Conservation (phyloP, 176 grass and related monocot species). For the Dactylis glomerata region DNA sequence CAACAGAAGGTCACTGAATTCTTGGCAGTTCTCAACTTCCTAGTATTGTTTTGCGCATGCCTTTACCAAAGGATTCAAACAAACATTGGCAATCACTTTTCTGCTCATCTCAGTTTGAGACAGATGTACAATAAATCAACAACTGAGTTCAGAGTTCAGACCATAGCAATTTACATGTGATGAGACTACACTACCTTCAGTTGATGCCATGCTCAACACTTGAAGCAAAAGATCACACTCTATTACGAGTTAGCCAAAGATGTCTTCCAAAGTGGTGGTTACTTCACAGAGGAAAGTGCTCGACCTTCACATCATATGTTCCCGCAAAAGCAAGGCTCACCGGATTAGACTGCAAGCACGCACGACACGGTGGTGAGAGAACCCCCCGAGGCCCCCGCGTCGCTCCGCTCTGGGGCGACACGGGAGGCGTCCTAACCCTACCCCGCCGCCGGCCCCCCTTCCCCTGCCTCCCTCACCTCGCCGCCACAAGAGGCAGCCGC, state of each 20-base stretch:
- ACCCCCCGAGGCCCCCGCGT: too few species aligned
- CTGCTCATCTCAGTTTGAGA: not conserved
- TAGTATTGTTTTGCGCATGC: not conserved
- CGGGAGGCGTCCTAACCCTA: too few species aligned
- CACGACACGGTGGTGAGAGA: too few species aligned
- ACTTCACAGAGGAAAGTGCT: not conserved
- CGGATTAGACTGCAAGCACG: not conserved
- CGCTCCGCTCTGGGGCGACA: too few species aligned
- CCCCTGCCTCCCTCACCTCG: too few species aligned
- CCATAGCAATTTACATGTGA: not conserved
- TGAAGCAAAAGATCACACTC: constrained; percentile 32
- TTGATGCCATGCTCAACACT: constrained; percentile 25
- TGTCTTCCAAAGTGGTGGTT: constrained; percentile 7
- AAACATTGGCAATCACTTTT: not conserved
- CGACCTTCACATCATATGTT: constrained; percentile 18
- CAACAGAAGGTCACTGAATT: too few species aligned
- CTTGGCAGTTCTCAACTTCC: not conserved
- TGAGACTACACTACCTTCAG: not conserved
- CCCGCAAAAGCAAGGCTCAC: constrained; percentile 7
- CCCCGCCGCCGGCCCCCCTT: too few species aligned
- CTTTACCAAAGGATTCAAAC: not conserved
- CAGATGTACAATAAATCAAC: not conserved
- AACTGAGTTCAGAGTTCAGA: not conserved
- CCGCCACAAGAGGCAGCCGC: too few species aligned
- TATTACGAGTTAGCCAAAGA: not conserved